Percentiles rank a stretch among this genome's conserved stretches.
Evolutionary conservation across 148 eudicot genomes (phyloP).

Genomic region (Rhododendron williamsianum): DNA sequence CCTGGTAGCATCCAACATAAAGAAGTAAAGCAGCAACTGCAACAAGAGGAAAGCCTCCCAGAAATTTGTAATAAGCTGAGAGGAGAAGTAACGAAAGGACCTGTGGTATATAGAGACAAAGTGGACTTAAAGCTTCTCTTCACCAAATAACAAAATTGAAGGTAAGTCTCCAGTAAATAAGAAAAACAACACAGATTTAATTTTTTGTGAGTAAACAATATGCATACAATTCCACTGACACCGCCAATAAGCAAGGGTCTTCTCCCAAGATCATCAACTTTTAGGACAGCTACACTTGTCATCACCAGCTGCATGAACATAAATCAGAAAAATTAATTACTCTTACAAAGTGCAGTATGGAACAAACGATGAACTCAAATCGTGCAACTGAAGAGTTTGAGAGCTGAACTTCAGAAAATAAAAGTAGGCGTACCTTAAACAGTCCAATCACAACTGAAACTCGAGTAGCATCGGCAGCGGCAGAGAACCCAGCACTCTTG

Average conservation of each 20-base stretch:
- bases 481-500: slow-evolving; percentile 97
- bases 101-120: slow-evolving; percentile 31
- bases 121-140: background rate
- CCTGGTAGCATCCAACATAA: slow-evolving; percentile 97
- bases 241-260: slow-evolving; percentile 91
- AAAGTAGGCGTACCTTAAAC: slow-evolving; percentile 57
- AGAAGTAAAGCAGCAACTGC: slow-evolving; percentile 91
- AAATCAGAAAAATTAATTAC: background rate
- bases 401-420: background rate
- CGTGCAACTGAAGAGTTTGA: background rate
- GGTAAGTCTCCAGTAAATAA: background rate
- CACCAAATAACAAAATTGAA: background rate
- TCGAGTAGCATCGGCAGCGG: slow-evolving; percentile 92
- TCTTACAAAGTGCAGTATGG: background rate
- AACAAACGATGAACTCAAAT: background rate
- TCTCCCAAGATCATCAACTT: slow-evolving; percentile 93
- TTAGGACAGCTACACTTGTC: slow-evolving; percentile 91
- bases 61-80: slow-evolving; percentile 83
- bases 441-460: slow-evolving; percentile 89
- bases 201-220: background rate
- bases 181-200: background rate
- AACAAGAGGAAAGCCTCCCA: slow-evolving; percentile 61
- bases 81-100: slow-evolving; percentile 76
- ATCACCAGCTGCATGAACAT: slow-evolving; percentile 57
- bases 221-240: slow-evolving; percentile 80